Base-by-base conservation (phyloP, 768 basidiomycete species). In the Sarcomyxa edulis region DNA sequence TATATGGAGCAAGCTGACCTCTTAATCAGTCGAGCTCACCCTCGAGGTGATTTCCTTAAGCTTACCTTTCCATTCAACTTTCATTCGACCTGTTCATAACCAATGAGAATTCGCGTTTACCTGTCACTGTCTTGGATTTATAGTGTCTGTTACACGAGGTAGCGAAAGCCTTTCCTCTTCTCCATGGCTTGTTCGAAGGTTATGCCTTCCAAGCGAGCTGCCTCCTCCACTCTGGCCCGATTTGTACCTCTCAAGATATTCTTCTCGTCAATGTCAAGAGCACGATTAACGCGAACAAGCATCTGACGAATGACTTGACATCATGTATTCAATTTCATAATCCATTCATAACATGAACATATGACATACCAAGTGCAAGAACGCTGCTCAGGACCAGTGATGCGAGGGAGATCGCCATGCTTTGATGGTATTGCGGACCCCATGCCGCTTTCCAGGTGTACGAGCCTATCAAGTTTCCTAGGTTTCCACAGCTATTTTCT, bases 391-490 rank as follows among this genome's bases (percentile, higher is more conserved):
- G 55, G 19, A 56, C 60, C 6, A 66, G 52, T 7, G 62, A 55
- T 22, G 56, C 54, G 6, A 66, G 51, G 25, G 29, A 31, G 20
- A 83, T 76, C 27, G 64, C 61, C 76, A 82, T 77, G 0, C 77
- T 77, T 29, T 64, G 78, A 33, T 78, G 78, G 48, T 82, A 83
- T 43, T 66, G 47, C 1, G 81, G 80, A 6, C 76, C 65, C 78
- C 80, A 83, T n/a, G 53, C 50, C 3, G 71, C 50, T 47, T 74
- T 74, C 81, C 81, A 83, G 1, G 71, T 66, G 48, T 72, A 81
- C 0, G 78, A 78, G 3, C 76, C 73, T 47, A 77, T 74, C 3
- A 79, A 81, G 7, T n/a, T 25, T 28, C 11, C 16, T 9, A 7
- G 15, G 7, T 12, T 16, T 16, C 22, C 12, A 28, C 20, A 12